Base-by-base conservation (phyloP, 2,329 filamentous ascomycete species). In the Rhynchosporium secalis region DNA sequence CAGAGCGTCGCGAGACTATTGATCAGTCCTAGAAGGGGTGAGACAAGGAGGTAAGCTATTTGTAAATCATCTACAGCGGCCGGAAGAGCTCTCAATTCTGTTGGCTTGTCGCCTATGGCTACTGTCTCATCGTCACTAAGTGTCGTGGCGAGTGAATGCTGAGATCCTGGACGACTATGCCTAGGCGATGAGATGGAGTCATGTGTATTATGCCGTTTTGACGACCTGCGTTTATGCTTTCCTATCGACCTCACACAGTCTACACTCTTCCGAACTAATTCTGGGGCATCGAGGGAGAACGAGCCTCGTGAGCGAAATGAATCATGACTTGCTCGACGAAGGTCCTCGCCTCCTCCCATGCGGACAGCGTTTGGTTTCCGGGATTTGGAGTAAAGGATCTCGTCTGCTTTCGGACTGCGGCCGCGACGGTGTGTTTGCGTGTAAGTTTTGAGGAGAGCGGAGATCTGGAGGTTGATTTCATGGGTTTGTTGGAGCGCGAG, bases 21-120 rank as follows among this genome's bases (percentile, higher is more conserved):
- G 2, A 88, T 76, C 0, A 85, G 61, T 0, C 86, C 85, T 36
- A 85, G 78, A 0, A 90, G 79, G 1, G 89, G 89, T 0, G 89
- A 92, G 8, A 93, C 78, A 9, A 91, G 77, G 1, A 93, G 75
- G 66, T 88, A 89, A 1, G 82, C 83, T 70, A 76, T 20, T 77
- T 80, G 13, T 2, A 71, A 41, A 66, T 63, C 13, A 69, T 72
- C 29, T 9, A 55, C 63, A 29, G 72, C 61, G 1, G 58, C 63
- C 7, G 67, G 66, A 6, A 68, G 58, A 2, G 62, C 52, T 38
- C 62, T 61, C 5, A 63, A 60, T 8, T 5, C 10, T 3, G 41
- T 13, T 3, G 41, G 36, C 0, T 36, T 51, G 12, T 61, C 46
- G 1, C 54, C 57, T n/a, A 58, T 57, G n/a, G n/a, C n/a, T n/a